These are phyloP conservation scores for Solanum medicagineum DNA, from an alignment of 257 asterid genomes.

Conservation along the genomic window DNA sequence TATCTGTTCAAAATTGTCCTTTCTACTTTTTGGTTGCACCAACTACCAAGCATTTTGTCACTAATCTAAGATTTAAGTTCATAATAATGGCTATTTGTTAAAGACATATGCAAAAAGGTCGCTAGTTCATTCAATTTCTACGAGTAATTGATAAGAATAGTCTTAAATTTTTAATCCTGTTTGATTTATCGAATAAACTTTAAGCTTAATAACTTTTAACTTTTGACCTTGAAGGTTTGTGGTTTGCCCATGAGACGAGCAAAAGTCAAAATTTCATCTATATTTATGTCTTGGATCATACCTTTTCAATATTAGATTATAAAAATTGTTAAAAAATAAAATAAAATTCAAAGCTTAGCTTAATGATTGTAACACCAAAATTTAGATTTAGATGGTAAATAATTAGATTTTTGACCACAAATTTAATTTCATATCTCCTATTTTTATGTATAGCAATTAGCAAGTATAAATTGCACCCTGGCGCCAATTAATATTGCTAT, in stretches of 20 bases:
- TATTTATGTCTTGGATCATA: too few species aligned
- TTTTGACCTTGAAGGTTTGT: too few species aligned
- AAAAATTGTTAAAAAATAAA: too few species aligned
- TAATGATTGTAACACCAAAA: too few species aligned
- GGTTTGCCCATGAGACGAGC: too few species aligned
- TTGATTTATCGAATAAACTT: not conserved
- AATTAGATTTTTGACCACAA: not conserved
- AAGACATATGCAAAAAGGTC: not conserved
- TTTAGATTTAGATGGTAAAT: not conserved
- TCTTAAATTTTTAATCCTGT: accelerated
- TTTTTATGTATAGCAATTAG: too few species aligned
- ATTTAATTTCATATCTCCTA: not conserved
- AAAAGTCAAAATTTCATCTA: too few species aligned
- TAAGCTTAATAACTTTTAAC: too few species aligned
- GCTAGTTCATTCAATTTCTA: not conserved
- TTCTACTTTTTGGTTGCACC: too few species aligned
- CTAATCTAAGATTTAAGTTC: not conserved
- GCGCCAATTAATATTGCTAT: not conserved
- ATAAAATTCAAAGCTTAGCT: not conserved
- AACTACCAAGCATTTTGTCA: too few species aligned
- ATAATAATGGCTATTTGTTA: not conserved
- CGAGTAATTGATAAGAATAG: too few species aligned
- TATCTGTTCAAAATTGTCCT: not conserved
- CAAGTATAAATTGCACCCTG: not conserved
- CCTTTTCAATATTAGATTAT: too few species aligned